Conservation (phyloP, 352 stramenopile genomes). For the Phytophthora parvispora region DNA sequence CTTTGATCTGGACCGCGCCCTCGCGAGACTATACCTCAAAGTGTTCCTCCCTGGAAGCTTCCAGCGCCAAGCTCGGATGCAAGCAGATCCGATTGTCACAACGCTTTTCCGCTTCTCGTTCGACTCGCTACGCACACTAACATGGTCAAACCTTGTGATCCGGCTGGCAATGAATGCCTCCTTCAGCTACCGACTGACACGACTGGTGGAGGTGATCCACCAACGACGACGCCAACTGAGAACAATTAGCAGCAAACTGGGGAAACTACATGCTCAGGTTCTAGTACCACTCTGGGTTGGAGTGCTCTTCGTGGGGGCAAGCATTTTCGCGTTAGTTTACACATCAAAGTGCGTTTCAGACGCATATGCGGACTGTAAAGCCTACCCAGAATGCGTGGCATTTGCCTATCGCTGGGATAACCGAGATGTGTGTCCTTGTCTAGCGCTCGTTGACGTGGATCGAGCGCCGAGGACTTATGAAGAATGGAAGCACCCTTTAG, state of each 20-base stretch:
- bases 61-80: constrained; percentile 18
- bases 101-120: constrained; percentile 31
- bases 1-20: constrained; percentile 25
- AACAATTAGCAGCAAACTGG: not conserved
- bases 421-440: constrained; percentile 34
- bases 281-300: constrained; percentile 6
- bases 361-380: constrained; percentile 3
- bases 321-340: constrained; percentile 8
- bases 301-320: constrained; percentile 4
- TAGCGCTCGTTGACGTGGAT: constrained; percentile 41
- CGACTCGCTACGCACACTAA: constrained; percentile 26
- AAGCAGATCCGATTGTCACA: constrained; percentile 13
- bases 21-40: constrained; percentile 18
- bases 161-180: constrained; percentile 29
- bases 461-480: constrained; percentile 21
- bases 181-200: constrained; percentile 27
- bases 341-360: constrained; percentile 10
- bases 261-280: not conserved
- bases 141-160: constrained; percentile 13
- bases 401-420: constrained; percentile 21
- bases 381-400: constrained; percentile 16
- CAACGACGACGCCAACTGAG: constrained; percentile 1
- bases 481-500: constrained; percentile 15
- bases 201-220: constrained; percentile 23
- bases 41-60: constrained; percentile 15